Evolutionary conservation across 2,329 filamentous ascomycete species (phyloP).

Genomic region (Scedosporium aurantiacum): DNA sequence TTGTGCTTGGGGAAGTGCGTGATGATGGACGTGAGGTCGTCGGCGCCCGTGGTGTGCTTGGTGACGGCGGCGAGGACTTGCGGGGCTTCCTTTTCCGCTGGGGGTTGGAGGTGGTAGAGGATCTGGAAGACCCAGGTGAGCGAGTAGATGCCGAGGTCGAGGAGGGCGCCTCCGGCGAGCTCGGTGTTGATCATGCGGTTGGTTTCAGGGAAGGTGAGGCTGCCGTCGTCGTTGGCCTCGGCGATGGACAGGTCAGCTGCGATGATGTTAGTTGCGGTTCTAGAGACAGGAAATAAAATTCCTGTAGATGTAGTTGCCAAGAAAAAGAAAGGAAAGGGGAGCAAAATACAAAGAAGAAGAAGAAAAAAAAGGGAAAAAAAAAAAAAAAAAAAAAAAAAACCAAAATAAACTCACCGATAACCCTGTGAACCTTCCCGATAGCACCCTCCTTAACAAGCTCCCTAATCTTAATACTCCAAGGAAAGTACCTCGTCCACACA

Average conservation of each 20-base stretch:
- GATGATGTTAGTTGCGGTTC: neutral
- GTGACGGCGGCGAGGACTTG: conserved; percentile 57
- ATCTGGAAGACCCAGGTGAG: conserved; percentile 87
- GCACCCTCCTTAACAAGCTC: conserved; percentile 47
- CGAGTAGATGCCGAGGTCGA: conserved; percentile 82
- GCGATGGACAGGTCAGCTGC: conserved; percentile 51
- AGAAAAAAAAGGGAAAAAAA: neutral
- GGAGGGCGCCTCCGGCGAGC: conserved; percentile 69
- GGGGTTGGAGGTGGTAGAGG: conserved; percentile 68
- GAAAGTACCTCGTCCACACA: conserved; percentile 85
- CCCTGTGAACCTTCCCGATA: conserved; percentile 51
- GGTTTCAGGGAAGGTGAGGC: conserved; percentile 44
- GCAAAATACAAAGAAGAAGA: neutral
- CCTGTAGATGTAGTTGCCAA: conserved; percentile 8
- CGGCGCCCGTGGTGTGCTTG: conserved; percentile 61
- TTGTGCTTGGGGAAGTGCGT: conserved; percentile 60
- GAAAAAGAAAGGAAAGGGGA: neutral
- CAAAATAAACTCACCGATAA: conserved; percentile 29
- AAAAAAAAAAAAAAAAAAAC: neutral
- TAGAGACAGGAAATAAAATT: neutral
- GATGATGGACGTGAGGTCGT: conserved; percentile 69
- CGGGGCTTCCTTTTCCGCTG: conserved; percentile 56
- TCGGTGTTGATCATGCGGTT: conserved; percentile 75
- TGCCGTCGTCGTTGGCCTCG: conserved; percentile 43
- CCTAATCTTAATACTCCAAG: conserved; percentile 64